phyloP scores from a whole-genome alignment of 2,329 filamentous ascomycete species.

The Exserohilum turcica region DNA sequence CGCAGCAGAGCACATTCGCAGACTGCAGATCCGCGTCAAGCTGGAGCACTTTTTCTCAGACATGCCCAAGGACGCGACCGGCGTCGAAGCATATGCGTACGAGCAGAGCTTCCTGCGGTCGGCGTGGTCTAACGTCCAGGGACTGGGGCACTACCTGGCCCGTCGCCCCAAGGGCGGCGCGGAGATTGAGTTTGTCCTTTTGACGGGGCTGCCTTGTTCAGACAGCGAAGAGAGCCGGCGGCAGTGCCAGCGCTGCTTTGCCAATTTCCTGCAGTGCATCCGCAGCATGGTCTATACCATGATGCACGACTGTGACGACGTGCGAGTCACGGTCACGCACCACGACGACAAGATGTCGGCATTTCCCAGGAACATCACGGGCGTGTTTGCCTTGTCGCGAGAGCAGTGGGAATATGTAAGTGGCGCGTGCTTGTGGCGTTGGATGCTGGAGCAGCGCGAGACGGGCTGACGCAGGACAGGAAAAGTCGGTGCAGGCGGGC shows the following conservation, averaged over 20 bases:
- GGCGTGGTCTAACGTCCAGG: neutral
- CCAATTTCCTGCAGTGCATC: slow-evolving; percentile 25
- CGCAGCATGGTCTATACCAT: slow-evolving; percentile 24
- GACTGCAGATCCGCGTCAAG: slow-evolving; percentile 34
- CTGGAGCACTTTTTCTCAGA: slow-evolving; percentile 21
- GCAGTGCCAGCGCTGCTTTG: slow-evolving; percentile 1
- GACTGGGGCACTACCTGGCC: neutral
- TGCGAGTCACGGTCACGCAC: slow-evolving; percentile 22
- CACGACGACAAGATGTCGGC: slow-evolving; percentile 19
- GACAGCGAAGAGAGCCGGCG: neutral
- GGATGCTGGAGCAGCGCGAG: neutral
- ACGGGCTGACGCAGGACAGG: neutral
- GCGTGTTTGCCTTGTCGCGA: slow-evolving; percentile 20
- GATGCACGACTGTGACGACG: slow-evolving; percentile 20
- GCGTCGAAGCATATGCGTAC: slow-evolving; percentile 6
- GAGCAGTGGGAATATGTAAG: slow-evolving; percentile 30
- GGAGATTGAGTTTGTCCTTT: slow-evolving; percentile 28
- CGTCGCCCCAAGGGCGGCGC: slow-evolving; percentile 2
- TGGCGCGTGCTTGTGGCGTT: neutral
- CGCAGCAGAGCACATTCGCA: slow-evolving; percentile 20
- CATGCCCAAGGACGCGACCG: neutral
- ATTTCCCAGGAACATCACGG: slow-evolving; percentile 25
- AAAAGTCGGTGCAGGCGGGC: slow-evolving; percentile 1
- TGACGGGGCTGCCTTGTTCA: slow-evolving; percentile 13
- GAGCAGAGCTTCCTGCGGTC: slow-evolving; percentile 14